Percentiles rank a stretch among this genome's conserved stretches.
phyloP scores from a whole-genome alignment of 2,329 filamentous ascomycete genomes.

The Xylariales sp. region DNA sequence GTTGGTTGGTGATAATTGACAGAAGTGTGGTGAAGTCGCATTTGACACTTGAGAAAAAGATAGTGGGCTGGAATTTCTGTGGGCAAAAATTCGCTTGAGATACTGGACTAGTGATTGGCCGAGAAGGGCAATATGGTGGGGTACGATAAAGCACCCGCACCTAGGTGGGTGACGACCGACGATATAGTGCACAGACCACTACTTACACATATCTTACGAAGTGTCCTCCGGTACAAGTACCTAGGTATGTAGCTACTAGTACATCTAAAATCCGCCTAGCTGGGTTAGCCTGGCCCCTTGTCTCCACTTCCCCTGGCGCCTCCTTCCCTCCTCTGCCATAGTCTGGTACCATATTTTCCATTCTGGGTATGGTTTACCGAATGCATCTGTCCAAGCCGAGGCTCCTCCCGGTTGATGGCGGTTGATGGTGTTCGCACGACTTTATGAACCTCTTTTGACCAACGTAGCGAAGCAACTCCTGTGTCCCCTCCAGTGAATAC shows the following conservation, averaged over 20 bases:
- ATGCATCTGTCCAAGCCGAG: conserved; percentile 29
- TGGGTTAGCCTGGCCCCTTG: no score
- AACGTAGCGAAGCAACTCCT: no score
- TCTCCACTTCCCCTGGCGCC: neutral
- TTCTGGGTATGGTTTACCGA: neutral
- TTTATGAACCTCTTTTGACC: neutral
- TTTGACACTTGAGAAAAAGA: conserved; percentile 40
- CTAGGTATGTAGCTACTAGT: neutral
- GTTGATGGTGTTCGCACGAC: neutral
- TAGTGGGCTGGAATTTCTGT: conserved; percentile 50
- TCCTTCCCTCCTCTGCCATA: no score
- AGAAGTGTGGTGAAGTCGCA: conserved; percentile 29
- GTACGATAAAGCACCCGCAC: conserved; percentile 44
- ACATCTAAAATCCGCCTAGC: no score
- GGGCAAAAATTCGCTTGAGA: conserved; percentile 52
- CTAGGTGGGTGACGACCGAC: conserved; percentile 45
- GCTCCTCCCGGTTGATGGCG: conserved; percentile 16
- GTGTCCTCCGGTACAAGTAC: neutral
- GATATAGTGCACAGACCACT: conserved; percentile 38
- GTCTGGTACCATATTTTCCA: neutral
- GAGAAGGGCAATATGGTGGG: conserved; percentile 47
- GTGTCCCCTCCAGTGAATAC: neutral
- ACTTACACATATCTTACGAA: no score
- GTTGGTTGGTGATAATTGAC: conserved; percentile 35
- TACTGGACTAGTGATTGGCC: conserved; percentile 33